These are phyloP conservation scores for Lablab purpureus DNA, from an alignment of 306 rosid species.

Conservation along the genomic window DNA sequence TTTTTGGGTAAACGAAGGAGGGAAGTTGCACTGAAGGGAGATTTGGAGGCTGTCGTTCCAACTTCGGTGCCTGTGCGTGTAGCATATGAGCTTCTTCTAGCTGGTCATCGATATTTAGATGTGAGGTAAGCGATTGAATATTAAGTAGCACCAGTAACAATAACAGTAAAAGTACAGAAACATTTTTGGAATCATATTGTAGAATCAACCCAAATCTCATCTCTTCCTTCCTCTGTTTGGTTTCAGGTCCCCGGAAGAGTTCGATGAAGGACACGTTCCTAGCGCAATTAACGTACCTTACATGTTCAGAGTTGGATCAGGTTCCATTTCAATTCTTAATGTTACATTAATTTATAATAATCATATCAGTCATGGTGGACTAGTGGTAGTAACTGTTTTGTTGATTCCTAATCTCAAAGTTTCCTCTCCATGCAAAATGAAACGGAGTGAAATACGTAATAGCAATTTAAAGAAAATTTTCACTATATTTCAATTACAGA, in stretches of 20 bases:
- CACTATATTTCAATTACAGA: no score
- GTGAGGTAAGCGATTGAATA: conserved; percentile 62
- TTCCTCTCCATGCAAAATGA: neutral
- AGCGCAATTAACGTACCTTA: conserved; percentile 84
- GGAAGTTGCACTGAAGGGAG: conserved; percentile 55
- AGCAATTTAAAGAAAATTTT: neutral
- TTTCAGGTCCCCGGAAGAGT: conserved; percentile 82
- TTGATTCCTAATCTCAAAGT: conserved; percentile 8
- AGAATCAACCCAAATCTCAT: conserved; percentile 17
- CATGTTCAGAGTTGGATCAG: conserved; percentile 81
- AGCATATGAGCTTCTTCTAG: conserved; percentile 86
- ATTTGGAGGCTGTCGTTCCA: conserved; percentile 63
- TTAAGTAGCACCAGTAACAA: neutral
- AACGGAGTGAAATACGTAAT: no score
- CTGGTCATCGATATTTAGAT: conserved; percentile 89
- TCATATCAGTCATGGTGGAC: neutral
- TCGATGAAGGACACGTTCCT: conserved; percentile 70
- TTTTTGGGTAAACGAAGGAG: conserved; percentile 46
- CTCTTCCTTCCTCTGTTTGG: neutral
- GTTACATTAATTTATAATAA: neutral
- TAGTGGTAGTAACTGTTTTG: neutral
- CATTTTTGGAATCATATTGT: neutral
- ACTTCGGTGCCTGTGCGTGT: conserved; percentile 90
- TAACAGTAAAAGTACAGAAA: neutral
- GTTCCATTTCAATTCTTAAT: conserved; percentile 48